These are phyloP conservation scores for Tolypocladium sp. DNA, from an alignment of 2,329 filamentous ascomycete species.

Conservation along the genomic window DNA sequence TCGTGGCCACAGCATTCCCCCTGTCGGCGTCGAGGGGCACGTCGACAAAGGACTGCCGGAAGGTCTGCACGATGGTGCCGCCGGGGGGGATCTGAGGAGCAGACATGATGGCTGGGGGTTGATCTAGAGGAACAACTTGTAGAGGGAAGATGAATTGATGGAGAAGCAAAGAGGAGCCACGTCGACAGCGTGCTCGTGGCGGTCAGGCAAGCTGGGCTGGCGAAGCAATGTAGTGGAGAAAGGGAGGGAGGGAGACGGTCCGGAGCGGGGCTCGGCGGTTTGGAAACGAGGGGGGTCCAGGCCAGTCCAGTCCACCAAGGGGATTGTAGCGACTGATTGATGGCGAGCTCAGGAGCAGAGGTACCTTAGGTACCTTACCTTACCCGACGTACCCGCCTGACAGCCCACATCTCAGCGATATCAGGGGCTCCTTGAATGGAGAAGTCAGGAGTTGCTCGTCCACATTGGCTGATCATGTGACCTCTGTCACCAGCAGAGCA, in stretches of 20 bases:
- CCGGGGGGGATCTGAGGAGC: slow-evolving; percentile 46
- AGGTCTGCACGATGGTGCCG: slow-evolving; percentile 76
- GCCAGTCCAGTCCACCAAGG: not conserved
- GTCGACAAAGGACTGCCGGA: slow-evolving; percentile 75
- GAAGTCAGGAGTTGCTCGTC: not conserved
- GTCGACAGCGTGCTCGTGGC: not conserved
- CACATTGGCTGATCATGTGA: not conserved
- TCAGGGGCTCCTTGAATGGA: not conserved
- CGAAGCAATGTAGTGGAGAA: not conserved
- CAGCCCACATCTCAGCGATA: not conserved
- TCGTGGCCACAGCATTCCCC: slow-evolving; percentile 70
- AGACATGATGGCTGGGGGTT: slow-evolving; percentile 36
- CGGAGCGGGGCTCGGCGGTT: not conserved
- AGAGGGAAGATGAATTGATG: not conserved
- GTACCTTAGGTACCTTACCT: no score
- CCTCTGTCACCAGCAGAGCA: not conserved
- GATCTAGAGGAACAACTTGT: not conserved
- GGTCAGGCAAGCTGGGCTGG: not conserved
- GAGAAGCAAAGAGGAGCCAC: not conserved
- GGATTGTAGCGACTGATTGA: not conserved
- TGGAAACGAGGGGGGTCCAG: not conserved
- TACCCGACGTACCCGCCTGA: not conserved
- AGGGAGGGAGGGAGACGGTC: not conserved
- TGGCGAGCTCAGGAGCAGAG: not conserved
- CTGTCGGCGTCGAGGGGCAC: slow-evolving; percentile 68